A percentile compares a stretch with the other conserved stretches of the same genome.
Evolutionary conservation across 371 early-diverging fungal genomes (phyloP).

Genomic region (Fennellomyces sp.): DNA sequence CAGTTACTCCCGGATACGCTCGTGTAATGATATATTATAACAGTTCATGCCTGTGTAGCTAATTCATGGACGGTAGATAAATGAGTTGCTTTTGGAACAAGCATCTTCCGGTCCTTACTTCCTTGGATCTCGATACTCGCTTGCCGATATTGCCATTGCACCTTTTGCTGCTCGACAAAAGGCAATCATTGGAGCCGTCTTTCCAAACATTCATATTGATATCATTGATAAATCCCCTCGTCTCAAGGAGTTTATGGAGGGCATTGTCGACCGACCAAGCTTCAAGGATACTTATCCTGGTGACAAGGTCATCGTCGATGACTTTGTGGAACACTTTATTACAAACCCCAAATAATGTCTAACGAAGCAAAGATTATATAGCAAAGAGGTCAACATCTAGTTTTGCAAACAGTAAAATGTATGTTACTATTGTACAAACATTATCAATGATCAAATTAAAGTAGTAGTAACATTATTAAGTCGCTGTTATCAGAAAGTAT

Average conservation of each 20-base stretch:
- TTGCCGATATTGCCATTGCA: constrained; percentile 62
- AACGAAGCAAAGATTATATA: too few relatives aligned
- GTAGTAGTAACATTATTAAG: too few relatives aligned
- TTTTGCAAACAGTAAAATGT: too few relatives aligned
- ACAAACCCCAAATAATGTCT: too few relatives aligned
- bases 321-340: too few relatives aligned
- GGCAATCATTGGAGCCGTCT: constrained; percentile 10
- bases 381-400: too few relatives aligned
- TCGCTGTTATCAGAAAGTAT: too few relatives aligned
- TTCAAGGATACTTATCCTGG: constrained; percentile 29
- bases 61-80: constrained; percentile 28
- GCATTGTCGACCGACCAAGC: constrained; percentile 25
- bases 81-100: constrained; percentile 47
- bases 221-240: constrained; percentile 26
- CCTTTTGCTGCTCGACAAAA: constrained; percentile 51
- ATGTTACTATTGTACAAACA: too few relatives aligned
- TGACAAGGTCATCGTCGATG: constrained; percentile 24
- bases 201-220: constrained; percentile 21
- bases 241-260: constrained; percentile 34
- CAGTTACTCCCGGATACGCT: constrained; percentile 20
- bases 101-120: constrained; percentile 64
- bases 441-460: too few relatives aligned
- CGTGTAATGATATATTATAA: constrained; percentile 22
- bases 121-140: constrained; percentile 53
- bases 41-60: too few relatives aligned